Conservation (phyloP, 108 stramenopile genomes). For the Parietichytrium sp. region DNA sequence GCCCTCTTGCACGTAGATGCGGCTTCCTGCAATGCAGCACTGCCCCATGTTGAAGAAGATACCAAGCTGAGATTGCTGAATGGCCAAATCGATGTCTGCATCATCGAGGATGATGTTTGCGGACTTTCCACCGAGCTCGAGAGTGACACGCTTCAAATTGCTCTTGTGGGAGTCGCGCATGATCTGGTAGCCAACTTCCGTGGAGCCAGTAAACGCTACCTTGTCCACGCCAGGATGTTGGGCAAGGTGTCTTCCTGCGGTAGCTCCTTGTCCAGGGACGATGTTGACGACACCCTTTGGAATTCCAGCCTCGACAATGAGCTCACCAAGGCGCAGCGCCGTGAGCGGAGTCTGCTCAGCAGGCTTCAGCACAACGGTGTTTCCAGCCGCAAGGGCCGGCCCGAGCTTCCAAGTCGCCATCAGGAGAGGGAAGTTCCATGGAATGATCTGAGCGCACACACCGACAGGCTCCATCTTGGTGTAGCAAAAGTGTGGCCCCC, state of each 20-base stretch:
- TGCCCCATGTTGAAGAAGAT: constrained; percentile 73
- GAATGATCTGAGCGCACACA: constrained; percentile 71
- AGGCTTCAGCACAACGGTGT: constrained; percentile 86
- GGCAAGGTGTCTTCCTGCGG: constrained; percentile 65
- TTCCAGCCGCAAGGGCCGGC: constrained; percentile 82
- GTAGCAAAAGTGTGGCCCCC: constrained; percentile 33
- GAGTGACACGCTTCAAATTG: constrained; percentile 62
- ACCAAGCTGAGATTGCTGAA: constrained; percentile 58
- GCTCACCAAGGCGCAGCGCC: constrained; percentile 66
- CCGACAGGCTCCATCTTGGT: constrained; percentile 73
- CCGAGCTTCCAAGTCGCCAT: constrained; percentile 77
- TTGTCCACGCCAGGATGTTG: constrained; percentile 67
- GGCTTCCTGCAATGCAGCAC: constrained; percentile 74
- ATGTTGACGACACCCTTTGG: constrained; percentile 82
- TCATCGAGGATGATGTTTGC: constrained; percentile 52
- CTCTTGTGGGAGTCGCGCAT: constrained; percentile 49
- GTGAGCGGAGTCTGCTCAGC: constrained; percentile 84
- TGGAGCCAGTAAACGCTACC: constrained; percentile 77
- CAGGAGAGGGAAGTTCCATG: constrained; percentile 86
- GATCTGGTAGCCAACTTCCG: constrained; percentile 50
- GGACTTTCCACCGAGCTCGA: constrained; percentile 79
- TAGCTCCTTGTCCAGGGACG: constrained; percentile 68
- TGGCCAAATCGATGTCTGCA: constrained; percentile 52
- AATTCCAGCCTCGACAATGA: constrained; percentile 74
- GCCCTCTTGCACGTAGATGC: constrained; percentile 66